Evolutionary conservation across 768 basidiomycete species (phyloP).

Genomic region (Panaeolus papilionaceus): DNA sequence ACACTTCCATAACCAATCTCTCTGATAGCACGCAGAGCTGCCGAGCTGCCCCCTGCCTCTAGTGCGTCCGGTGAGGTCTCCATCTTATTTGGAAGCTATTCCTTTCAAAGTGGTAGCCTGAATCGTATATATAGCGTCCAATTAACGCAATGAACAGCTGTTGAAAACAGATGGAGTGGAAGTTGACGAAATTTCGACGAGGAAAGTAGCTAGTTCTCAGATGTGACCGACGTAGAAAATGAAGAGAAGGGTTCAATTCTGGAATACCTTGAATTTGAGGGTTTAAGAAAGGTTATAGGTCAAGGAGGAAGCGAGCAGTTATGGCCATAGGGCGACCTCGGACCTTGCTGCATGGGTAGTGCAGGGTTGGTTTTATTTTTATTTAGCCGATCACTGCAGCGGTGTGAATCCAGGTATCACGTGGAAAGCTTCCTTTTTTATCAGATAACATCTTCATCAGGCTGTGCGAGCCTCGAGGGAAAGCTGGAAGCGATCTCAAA

Average conservation of each 20-base stretch:
- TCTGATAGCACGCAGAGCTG: slow-evolving; percentile 43
- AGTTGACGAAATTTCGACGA: not conserved
- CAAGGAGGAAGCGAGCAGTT: not conserved
- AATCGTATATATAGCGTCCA: not conserved
- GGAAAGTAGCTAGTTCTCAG: not conserved
- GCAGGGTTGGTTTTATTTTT: slow-evolving; percentile 12
- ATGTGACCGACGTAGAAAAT: not conserved
- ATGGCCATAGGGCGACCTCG: slow-evolving; percentile 8
- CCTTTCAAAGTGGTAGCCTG: not conserved
- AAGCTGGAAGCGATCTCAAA: no score
- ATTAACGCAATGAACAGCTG: not conserved
- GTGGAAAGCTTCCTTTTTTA: not conserved
- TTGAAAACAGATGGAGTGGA: not conserved
- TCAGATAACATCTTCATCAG: not conserved
- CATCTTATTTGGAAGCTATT: slow-evolving; percentile 17
- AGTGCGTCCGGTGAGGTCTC: slow-evolving; percentile 31
- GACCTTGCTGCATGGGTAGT: slow-evolving; percentile 9
- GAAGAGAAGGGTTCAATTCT: not conserved
- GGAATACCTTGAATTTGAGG: not conserved
- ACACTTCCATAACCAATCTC: slow-evolving; percentile 59
- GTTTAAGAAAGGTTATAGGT: slow-evolving; percentile 1
- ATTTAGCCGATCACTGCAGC: slow-evolving; percentile 10
- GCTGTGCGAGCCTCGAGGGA: no score
- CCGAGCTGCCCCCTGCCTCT: slow-evolving; percentile 25
- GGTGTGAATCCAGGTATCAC: not conserved